Percentiles rank a stretch among this genome's conserved stretches.
Evolutionary conservation across 768 basidiomycete genomes (phyloP).

Genomic region (Termitomyces sp.): DNA sequence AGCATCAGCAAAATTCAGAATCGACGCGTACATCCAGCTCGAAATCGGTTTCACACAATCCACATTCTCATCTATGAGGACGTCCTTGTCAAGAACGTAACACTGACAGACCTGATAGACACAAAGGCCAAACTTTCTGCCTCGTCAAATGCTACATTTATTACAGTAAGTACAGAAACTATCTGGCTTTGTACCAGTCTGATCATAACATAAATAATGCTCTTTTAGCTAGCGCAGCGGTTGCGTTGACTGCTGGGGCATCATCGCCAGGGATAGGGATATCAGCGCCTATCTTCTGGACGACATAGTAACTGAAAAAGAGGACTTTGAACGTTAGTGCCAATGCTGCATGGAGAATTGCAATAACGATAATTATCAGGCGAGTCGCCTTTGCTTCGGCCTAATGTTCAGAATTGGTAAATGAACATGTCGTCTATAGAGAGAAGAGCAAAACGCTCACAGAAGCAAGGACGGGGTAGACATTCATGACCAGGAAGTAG

Average conservation of each 20-base stretch:
- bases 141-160: background rate
- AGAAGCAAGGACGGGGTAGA: slow-evolving; percentile 85
- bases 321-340: slow-evolving; percentile 82
- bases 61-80: background rate
- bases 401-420: slow-evolving; percentile 26
- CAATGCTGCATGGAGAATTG: slow-evolving; percentile 67
- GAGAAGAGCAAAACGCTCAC: slow-evolving; percentile 37
- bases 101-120: background rate
- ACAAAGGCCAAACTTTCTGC: background rate
- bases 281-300: slow-evolving; percentile 37
- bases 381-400: slow-evolving; percentile 85
- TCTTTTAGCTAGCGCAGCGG: slow-evolving; percentile 11
- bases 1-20: too few relatives aligned
- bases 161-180: background rate
- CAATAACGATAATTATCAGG: slow-evolving; percentile 73
- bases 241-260: slow-evolving; percentile 21
- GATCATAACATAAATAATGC: slow-evolving; percentile 8
- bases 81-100: background rate
- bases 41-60: background rate
- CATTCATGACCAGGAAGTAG: slow-evolving; percentile 77
- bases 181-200: background rate
- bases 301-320: slow-evolving; percentile 52
- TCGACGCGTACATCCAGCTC: background rate
- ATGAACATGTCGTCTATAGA: background rate
- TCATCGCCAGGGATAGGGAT: slow-evolving; percentile 36